These are phyloP conservation scores for Prunus dulcis DNA, from an alignment of 306 rosid genomes.

Conservation along the genomic window DNA sequence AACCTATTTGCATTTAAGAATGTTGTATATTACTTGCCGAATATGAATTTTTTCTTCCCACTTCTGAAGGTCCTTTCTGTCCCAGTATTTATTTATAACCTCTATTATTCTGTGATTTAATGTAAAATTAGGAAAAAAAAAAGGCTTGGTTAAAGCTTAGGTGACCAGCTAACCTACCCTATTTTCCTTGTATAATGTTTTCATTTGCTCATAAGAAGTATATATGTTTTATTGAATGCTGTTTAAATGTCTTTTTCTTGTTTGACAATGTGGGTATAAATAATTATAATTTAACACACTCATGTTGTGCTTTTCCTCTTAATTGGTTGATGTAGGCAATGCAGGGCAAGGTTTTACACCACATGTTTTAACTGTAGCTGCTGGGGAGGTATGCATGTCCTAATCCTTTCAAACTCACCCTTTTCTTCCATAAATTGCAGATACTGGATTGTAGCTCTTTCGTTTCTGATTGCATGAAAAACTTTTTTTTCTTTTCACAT, in stretches of 20 bases:
- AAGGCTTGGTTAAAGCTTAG: background rate
- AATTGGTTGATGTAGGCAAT: constrained; percentile 63
- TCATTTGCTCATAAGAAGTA: background rate
- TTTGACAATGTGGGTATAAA: background rate
- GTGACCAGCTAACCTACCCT: background rate
- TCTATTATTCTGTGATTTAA: background rate
- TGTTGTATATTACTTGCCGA: background rate
- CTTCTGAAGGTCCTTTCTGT: background rate
- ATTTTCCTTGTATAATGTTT: background rate
- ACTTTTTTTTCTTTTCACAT: background rate
- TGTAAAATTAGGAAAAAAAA: background rate
- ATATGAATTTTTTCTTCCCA: background rate
- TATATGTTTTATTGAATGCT: background rate
- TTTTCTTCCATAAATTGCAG: background rate
- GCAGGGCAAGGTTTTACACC: constrained; percentile 84
- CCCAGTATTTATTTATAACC: too few species aligned
- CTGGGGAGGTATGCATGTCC: constrained; percentile 79
- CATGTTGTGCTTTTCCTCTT: constrained; percentile 16
- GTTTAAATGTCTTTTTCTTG: background rate
- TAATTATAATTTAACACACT: constrained; percentile 13
- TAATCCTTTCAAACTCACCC: background rate
- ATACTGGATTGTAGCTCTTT: background rate
- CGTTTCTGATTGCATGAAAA: background rate
- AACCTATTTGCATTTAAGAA: background rate
- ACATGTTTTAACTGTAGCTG: constrained; percentile 66